These are phyloP conservation scores for Platanthera zijinensis DNA, from an alignment of 106 monocot genomes.

Conservation along the genomic window DNA sequence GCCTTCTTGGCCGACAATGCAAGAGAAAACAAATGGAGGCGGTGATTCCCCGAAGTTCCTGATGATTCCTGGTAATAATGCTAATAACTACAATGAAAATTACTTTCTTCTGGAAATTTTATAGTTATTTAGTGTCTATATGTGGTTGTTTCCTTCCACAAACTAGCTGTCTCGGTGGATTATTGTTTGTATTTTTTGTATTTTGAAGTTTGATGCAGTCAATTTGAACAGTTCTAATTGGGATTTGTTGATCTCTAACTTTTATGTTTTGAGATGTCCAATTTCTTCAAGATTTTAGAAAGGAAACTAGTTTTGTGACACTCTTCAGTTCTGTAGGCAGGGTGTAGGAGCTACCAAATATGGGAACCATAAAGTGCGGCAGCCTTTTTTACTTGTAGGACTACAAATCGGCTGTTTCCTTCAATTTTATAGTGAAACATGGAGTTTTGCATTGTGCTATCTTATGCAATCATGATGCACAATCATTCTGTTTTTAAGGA, in stretches of 20 bases:
- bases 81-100: not conserved
- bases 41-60: conserved; percentile 2
- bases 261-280: not conserved
- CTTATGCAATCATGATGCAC: not conserved
- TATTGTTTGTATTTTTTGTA: not conserved
- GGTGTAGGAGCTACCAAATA: not conserved
- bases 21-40: not conserved
- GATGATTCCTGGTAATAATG: not conserved
- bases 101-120: not conserved
- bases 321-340: not conserved
- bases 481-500: not conserved
- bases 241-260: not conserved
- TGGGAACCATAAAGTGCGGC: not conserved
- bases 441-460: not conserved
- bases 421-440: not conserved
- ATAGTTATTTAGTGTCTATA: not conserved
- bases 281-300: not conserved
- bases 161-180: too few relatives aligned
- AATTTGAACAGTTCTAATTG: not conserved
- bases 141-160: not conserved
- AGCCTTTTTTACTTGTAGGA: not conserved
- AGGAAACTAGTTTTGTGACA: not conserved
- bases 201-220: not conserved
- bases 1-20: not conserved
- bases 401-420: not conserved